Evolutionary conservation across 2,329 filamentous ascomycete genomes (phyloP).

Genomic region (Scedosporium minutisporum): DNA sequence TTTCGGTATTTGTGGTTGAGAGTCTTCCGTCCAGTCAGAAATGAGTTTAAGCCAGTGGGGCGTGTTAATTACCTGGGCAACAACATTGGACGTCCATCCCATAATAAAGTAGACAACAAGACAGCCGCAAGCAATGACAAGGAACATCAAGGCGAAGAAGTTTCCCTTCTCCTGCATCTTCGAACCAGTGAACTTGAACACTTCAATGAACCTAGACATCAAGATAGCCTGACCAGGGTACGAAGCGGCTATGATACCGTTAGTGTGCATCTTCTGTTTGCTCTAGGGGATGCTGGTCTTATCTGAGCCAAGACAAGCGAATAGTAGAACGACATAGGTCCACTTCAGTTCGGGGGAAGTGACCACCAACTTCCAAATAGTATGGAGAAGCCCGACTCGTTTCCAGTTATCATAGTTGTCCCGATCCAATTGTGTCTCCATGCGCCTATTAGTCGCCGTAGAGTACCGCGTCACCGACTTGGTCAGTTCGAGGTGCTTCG

Average conservation of each 20-base stretch:
- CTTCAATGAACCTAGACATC: conserved; percentile 26
- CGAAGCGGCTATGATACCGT: conserved; percentile 17
- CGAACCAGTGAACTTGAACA: conserved; percentile 18
- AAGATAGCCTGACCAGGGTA: conserved; percentile 34
- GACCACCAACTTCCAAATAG: conserved; percentile 23
- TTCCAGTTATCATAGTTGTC: conserved; percentile 25
- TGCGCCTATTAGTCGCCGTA: conserved; percentile 17
- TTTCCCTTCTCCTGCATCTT: conserved; percentile 27
- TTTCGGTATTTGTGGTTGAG: conserved; percentile 24
- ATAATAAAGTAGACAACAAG: conserved; percentile 30
- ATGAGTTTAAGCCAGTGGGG: background rate
- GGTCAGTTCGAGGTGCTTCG: conserved; percentile 18
- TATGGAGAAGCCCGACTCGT: conserved; percentile 19
- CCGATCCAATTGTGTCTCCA: conserved; percentile 23
- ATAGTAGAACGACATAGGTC: conserved; percentile 23
- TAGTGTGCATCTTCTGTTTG: background rate
- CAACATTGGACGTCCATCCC: conserved; percentile 25
- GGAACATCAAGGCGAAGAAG: conserved; percentile 48
- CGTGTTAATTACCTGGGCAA: conserved; percentile 22
- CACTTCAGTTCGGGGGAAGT: conserved; percentile 26
- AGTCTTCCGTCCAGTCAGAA: conserved; percentile 10
- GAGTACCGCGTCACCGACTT: conserved; percentile 6
- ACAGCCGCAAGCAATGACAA: conserved; percentile 37
- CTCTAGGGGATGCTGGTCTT: conserved; percentile 4
- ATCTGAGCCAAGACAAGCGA: conserved; percentile 20